These are phyloP conservation scores for Suillus luteus DNA, from an alignment of 768 basidiomycete species.

Conservation along the genomic window DNA sequence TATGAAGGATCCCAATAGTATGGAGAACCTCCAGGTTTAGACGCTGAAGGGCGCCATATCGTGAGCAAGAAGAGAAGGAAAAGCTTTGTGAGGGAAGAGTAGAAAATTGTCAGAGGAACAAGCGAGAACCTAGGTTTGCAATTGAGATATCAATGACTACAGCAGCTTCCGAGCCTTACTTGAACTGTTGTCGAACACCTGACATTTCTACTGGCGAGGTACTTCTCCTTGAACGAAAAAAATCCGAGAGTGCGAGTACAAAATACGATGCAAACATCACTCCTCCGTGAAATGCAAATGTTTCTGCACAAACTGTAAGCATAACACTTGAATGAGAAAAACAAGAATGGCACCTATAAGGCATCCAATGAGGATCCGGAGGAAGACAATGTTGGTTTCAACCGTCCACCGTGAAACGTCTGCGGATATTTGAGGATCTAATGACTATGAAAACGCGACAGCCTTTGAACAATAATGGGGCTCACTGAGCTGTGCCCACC, in stretches of 20 bases:
- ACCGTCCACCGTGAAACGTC: slow-evolving; percentile 52
- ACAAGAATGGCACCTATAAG: slow-evolving; percentile 48
- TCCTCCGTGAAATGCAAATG: slow-evolving; percentile 71
- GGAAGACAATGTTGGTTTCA: slow-evolving; percentile 50
- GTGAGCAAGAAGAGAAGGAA: slow-evolving; percentile 82
- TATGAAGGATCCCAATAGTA: slow-evolving; percentile 27
- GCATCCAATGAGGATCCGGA: slow-evolving; percentile 66
- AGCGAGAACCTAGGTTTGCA: slow-evolving; percentile 52
- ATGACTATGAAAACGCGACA: slow-evolving; percentile 6
- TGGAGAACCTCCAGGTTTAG: slow-evolving; percentile 21
- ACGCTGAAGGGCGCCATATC: slow-evolving; percentile 65
- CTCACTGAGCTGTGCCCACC: slow-evolving; percentile 74
- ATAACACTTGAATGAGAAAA: background rate
- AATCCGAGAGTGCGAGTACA: slow-evolving; percentile 46
- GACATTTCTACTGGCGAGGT: slow-evolving; percentile 34
- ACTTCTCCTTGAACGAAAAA: slow-evolving; percentile 32
- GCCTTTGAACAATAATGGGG: slow-evolving; percentile 7
- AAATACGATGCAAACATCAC: slow-evolving; percentile 59
- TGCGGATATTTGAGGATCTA: slow-evolving; percentile 43
- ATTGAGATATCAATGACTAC: slow-evolving; percentile 3
- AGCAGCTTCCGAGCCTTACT: slow-evolving; percentile 36
- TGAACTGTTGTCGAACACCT: slow-evolving; percentile 64
- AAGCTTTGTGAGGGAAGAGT: slow-evolving; percentile 82
- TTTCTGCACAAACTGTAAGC: slow-evolving; percentile 50
- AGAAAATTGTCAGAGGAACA: slow-evolving; percentile 77